Evolutionary conservation across 1,284 basidiomycete genomes (phyloP).

Genomic region (Trichosporon coremiiforme): DNA sequence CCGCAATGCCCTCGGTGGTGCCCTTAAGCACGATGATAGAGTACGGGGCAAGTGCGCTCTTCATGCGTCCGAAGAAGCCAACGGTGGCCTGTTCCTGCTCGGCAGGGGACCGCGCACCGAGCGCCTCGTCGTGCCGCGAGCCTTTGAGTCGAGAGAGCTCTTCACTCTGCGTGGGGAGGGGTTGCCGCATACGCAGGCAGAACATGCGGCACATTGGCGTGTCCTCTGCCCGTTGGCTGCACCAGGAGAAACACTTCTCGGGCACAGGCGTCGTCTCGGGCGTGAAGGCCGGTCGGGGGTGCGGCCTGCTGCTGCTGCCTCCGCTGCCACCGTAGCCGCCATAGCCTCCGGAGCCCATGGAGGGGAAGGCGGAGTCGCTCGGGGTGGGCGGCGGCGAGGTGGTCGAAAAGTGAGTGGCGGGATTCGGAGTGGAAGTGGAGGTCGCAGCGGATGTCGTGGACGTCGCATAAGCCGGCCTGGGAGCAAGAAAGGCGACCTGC

Average conservation of each 20-base stretch:
- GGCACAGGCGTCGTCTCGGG: slow-evolving; percentile 31
- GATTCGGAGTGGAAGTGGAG: neutral
- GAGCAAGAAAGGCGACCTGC: slow-evolving; percentile 2
- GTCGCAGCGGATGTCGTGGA: neutral
- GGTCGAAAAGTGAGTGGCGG: slow-evolving; percentile 8
- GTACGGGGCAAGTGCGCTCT: slow-evolving; percentile 39
- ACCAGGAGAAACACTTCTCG: slow-evolving; percentile 51
- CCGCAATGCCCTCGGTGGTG: slow-evolving; percentile 48
- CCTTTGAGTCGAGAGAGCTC: slow-evolving; percentile 40
- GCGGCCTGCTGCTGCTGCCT: neutral
- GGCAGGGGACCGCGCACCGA: neutral
- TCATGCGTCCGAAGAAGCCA: slow-evolving; percentile 39
- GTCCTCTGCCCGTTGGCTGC: slow-evolving; percentile 41
- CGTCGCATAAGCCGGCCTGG: too few species aligned
- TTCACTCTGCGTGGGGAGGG: slow-evolving; percentile 34
- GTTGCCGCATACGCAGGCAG: slow-evolving; percentile 41
- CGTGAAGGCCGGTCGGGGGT: slow-evolving; percentile 7
- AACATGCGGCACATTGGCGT: slow-evolving; percentile 49
- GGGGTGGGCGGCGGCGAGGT: neutral
- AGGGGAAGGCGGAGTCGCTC: neutral
- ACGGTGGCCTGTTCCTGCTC: neutral
- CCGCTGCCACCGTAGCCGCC: neutral
- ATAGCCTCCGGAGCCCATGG: neutral
- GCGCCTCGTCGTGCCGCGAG: neutral
- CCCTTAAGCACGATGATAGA: slow-evolving; percentile 49